A percentile compares a stretch with the other conserved stretches of the same genome.
Evolutionary conservation across 345 rosid species (phyloP).

Genomic region (Jatropha curcas): DNA sequence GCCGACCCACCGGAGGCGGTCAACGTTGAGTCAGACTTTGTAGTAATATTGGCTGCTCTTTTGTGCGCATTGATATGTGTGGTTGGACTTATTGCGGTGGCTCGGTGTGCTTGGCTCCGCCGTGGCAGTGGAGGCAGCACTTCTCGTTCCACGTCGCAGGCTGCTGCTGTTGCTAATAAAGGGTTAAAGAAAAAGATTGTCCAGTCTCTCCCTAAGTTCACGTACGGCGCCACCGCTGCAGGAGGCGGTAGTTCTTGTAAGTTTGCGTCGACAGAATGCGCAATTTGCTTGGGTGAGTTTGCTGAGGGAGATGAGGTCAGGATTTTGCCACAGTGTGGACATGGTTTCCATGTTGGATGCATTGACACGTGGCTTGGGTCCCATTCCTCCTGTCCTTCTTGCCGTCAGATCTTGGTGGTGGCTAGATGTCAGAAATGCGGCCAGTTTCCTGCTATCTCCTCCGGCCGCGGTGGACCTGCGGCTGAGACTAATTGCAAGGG

Average conservation of each 20-base stretch:
- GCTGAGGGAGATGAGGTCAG: conserved; percentile 59
- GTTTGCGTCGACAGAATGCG: conserved; percentile 50
- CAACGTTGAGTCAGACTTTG: conserved; percentile 55
- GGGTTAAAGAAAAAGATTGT: conserved; percentile 74
- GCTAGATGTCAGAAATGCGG: conserved; percentile 41
- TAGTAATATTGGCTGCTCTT: conserved; percentile 63
- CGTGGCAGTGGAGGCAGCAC: conserved; percentile 15
- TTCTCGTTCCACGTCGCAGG: conserved; percentile 33
- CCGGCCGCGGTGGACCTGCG: background rate
- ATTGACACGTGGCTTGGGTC: conserved; percentile 64
- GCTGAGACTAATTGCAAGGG: conserved; percentile 21
- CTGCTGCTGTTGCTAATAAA: conserved; percentile 31
- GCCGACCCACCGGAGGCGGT: conserved; percentile 48
- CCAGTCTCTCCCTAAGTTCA: conserved; percentile 58
- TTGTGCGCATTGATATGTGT: conserved; percentile 73
- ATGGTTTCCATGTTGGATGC: conserved; percentile 76
- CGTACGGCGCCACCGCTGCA: conserved; percentile 33
- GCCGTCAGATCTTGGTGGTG: conserved; percentile 53
- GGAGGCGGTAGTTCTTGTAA: conserved; percentile 12
- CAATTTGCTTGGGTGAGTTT: conserved; percentile 74
- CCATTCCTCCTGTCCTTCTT: conserved; percentile 76
- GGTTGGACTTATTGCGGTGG: conserved; percentile 62
- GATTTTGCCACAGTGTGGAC: conserved; percentile 59
- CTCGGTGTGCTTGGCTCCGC: conserved; percentile 63
- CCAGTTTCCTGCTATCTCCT: conserved; percentile 24